Evolutionary conservation across 371 early-diverging fungal species (phyloP).

Genomic region (Conidiobolus incongruus): DNA sequence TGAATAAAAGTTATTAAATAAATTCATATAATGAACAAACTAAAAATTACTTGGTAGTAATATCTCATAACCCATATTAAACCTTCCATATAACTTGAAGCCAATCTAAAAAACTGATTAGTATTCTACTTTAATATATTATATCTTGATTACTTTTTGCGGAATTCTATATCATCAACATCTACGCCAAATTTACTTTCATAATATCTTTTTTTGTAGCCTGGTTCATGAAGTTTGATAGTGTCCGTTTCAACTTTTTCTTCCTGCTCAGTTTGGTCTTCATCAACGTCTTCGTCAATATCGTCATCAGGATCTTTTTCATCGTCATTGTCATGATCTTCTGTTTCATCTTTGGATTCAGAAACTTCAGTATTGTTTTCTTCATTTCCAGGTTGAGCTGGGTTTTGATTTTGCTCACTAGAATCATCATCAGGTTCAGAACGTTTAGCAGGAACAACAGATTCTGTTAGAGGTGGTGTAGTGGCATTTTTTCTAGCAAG

Average conservation of each 20-base stretch:
- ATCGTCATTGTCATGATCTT: slow-evolving; percentile 8
- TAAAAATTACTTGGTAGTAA: slow-evolving; percentile 87
- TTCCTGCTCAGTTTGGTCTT: slow-evolving; percentile 7
- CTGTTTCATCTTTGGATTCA: slow-evolving; percentile 1
- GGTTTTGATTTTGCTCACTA: neutral
- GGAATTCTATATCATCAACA: slow-evolving; percentile 29
- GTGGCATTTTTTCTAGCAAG: neutral
- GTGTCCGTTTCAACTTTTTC: slow-evolving; percentile 5
- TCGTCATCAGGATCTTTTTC: slow-evolving; percentile 7
- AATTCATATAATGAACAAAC: no score
- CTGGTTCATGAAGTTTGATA: slow-evolving; percentile 46
- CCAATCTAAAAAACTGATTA: slow-evolving; percentile 40
- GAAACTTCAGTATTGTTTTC: neutral
- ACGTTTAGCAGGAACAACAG: neutral
- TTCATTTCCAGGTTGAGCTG: slow-evolving; percentile 4
- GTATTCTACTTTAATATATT: no score
- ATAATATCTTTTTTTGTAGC: slow-evolving; percentile 85
- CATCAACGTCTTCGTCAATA: slow-evolving; percentile 6
- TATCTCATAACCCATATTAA: slow-evolving; percentile 96
- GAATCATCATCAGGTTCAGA: neutral
- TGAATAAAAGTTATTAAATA: no score
- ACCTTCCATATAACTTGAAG: slow-evolving; percentile 86
- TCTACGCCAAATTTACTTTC: slow-evolving; percentile 55
- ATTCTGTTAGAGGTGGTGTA: neutral
- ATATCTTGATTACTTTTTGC: no score